phyloP scores from a whole-genome alignment of 768 basidiomycete genomes.

The Mycena haematopus region DNA sequence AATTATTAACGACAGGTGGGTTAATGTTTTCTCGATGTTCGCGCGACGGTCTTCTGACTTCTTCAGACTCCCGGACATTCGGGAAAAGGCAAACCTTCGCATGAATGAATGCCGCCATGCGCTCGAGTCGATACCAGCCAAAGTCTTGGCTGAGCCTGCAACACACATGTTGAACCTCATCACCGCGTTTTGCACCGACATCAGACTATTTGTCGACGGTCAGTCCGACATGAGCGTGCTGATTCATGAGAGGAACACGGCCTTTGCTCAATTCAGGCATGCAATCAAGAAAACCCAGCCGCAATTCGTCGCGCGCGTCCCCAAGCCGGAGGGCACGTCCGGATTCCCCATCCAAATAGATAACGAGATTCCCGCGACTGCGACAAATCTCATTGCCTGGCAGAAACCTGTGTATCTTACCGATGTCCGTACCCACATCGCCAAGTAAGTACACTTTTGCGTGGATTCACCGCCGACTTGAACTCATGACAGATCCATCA shows the following conservation, averaged over 20 bases:
- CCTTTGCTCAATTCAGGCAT: slow-evolving; percentile 38
- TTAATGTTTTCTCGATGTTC: background rate
- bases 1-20: slow-evolving; percentile 37
- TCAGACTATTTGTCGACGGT: slow-evolving; percentile 40
- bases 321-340: slow-evolving; percentile 5
- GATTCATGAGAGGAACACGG: slow-evolving; percentile 39
- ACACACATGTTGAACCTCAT: slow-evolving; percentile 44
- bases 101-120: slow-evolving; percentile 37
- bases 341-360: slow-evolving; percentile 27
- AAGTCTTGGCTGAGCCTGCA: slow-evolving; percentile 42
- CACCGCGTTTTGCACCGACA: slow-evolving; percentile 39
- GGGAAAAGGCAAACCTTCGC: slow-evolving; percentile 36
- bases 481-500: slow-evolving; percentile 39
- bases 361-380: slow-evolving; percentile 22
- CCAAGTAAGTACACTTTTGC: slow-evolving; percentile 32
- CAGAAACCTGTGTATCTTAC: slow-evolving; percentile 36
- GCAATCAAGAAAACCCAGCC: slow-evolving; percentile 43
- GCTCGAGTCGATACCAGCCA: slow-evolving; percentile 37
- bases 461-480: background rate
- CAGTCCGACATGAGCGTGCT: slow-evolving; percentile 33
- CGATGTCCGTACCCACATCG: slow-evolving; percentile 42
- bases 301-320: slow-evolving; percentile 39
- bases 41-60: background rate
- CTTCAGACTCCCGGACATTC: slow-evolving; percentile 31
- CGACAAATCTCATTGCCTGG: slow-evolving; percentile 26